Base-by-base conservation (phyloP, 192 early-diverging fungal genomes). In the Coemansia sp. region DNA sequence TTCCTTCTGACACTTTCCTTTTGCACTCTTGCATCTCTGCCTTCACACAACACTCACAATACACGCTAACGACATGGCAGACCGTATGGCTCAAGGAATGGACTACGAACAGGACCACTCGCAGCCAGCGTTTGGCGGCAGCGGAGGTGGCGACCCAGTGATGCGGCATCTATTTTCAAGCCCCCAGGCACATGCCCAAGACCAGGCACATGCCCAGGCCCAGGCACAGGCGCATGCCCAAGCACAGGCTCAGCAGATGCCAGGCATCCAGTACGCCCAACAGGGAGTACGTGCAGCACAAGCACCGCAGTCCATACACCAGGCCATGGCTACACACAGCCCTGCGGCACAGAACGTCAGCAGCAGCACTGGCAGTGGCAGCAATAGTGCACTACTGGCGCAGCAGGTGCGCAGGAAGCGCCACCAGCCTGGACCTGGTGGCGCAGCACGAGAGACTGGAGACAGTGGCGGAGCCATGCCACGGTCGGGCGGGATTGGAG, bases 101-200 rank as follows among this genome's bases (percentile, higher is more conserved):
- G 77, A 79, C 65, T 74, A 65, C 52, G 77, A 74, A 26, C 71
- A 70, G 59, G 51, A 64, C 73, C 57, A 66, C 41, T 62, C 65
- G 62, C 51, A 62, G 59, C 57, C 48, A 26, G 27, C 62, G 45
- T 68, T 68, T 27, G 60, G 59, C 63, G 57, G 50, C 16, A 57
- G 59, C 63, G 57, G 50, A 11, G 56, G 54, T 18, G 23, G 60
- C 1, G 77, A 80, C 48, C 73, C 68, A 18, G 56, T 62, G 66
- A 75, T 81, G 73, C 73, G 75, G 52, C 73, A 80, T 54, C 45
- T 80, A 65, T 74, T 70, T 57, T 74, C 77, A 60, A 14, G 69
- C 78, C 18, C 49, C 2, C 56, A 71, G 29, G 4, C 54, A 61
- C 11, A 22, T 22, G 22, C 22, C 22, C 22, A 22, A 22, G 22